Conservation (phyloP, 768 basidiomycete genomes). For the Fomitopsis pulvina region DNA sequence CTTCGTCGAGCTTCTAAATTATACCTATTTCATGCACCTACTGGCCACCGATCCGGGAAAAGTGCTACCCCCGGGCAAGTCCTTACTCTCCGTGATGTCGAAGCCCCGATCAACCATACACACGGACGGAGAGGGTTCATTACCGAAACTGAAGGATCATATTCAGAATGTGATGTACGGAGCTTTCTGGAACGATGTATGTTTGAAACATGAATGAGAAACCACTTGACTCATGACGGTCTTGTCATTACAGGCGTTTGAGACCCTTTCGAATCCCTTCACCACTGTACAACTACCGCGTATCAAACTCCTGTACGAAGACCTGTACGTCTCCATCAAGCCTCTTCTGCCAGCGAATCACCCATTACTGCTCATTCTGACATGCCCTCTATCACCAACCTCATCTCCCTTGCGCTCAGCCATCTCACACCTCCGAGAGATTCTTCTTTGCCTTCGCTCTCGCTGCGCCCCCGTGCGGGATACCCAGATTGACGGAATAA, state of each 20-base stretch:
- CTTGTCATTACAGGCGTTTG: slow-evolving; percentile 38
- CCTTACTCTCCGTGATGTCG: slow-evolving; percentile 55
- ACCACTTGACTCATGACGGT: not conserved
- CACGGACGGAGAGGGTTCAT: slow-evolving; percentile 14
- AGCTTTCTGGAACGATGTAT: slow-evolving; percentile 74
- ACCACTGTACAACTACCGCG: slow-evolving; percentile 56
- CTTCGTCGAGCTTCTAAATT: slow-evolving; percentile 48
- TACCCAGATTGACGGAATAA: slow-evolving; percentile 39
- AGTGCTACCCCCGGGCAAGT: slow-evolving; percentile 68
- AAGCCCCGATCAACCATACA: slow-evolving; percentile 3
- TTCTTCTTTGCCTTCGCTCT: slow-evolving; percentile 43
- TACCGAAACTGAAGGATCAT: slow-evolving; percentile 37
- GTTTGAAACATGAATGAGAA: slow-evolving; percentile 6
- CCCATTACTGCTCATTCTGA: slow-evolving; percentile 42
- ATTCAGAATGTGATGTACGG: slow-evolving; percentile 44
- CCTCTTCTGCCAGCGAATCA: slow-evolving; percentile 56
- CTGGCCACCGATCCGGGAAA: slow-evolving; percentile 55
- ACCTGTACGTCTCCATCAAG: slow-evolving; percentile 42
- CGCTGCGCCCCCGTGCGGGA: slow-evolving; percentile 69
- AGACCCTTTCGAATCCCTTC: slow-evolving; percentile 47
- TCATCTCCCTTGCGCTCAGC: slow-evolving; percentile 59
- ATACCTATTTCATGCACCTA: slow-evolving; percentile 60
- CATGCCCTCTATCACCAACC: slow-evolving; percentile 59
- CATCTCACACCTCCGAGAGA: slow-evolving; percentile 46
- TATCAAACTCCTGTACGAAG: slow-evolving; percentile 48